Conservation (phyloP, 768 basidiomycete genomes). For the Phaffia australis region DNA sequence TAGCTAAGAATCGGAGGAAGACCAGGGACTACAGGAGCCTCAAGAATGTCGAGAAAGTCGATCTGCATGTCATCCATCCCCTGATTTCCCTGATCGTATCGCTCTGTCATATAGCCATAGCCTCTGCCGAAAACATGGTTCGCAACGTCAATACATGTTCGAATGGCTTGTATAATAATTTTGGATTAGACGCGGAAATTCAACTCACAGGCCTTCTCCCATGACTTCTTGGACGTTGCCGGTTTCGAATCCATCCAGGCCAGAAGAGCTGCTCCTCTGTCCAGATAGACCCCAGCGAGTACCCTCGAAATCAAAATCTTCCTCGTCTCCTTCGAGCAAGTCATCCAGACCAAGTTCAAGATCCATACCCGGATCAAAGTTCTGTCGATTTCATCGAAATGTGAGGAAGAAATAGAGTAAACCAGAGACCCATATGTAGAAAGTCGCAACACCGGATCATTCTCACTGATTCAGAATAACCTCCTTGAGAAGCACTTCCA, state of each 20-base stretch:
- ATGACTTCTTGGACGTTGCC: too few species aligned
- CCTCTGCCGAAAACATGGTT: too few species aligned
- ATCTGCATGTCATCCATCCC: too few species aligned
- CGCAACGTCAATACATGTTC: background rate
- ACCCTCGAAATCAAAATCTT: background rate
- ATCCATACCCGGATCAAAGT: constrained; percentile 15
- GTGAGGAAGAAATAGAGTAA: background rate
- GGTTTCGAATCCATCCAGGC: background rate
- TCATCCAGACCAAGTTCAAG: constrained; percentile 1
- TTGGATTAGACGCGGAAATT: too few species aligned
- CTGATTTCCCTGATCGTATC: too few species aligned
- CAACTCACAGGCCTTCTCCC: background rate
- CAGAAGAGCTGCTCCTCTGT: background rate
- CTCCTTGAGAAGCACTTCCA: background rate
- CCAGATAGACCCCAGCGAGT: background rate
- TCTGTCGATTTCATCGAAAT: background rate
- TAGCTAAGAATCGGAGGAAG: background rate
- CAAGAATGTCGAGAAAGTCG: too few species aligned
- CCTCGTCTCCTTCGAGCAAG: background rate
- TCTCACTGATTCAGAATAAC: too few species aligned
- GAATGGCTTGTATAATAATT: background rate
- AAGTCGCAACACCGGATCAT: background rate
- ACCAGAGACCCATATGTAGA: background rate
- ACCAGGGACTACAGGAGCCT: background rate
- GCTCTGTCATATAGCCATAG: too few species aligned